These are phyloP conservation scores for Aspergillus chevalieri DNA, from an alignment of 2,329 filamentous ascomycete genomes.

Conservation along the genomic window DNA sequence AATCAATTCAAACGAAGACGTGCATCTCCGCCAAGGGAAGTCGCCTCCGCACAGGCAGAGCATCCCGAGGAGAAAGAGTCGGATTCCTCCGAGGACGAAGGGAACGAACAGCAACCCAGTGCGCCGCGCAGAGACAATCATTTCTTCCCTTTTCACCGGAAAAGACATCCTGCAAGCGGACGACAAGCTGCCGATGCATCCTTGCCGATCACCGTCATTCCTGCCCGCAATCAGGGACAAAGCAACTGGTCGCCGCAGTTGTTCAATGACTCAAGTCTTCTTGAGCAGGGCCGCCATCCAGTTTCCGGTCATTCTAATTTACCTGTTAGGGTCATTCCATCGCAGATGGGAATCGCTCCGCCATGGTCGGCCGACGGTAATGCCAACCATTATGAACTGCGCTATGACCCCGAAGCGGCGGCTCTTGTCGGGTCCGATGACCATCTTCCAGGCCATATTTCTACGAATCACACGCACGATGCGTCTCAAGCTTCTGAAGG, in stretches of 20 bases:
- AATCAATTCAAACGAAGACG: constrained; percentile 56
- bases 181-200: constrained; percentile 32
- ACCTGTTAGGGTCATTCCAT: constrained; percentile 55
- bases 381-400: constrained; percentile 24
- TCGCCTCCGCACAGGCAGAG: constrained; percentile 51
- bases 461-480: background rate
- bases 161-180: constrained; percentile 35
- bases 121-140: constrained; percentile 40
- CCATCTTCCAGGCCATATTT: constrained; percentile 1
- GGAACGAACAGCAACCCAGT: constrained; percentile 40
- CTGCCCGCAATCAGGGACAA: constrained; percentile 50
- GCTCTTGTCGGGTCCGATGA: constrained; percentile 28
- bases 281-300: constrained; percentile 12
- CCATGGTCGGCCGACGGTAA: constrained; percentile 48
- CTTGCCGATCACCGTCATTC: constrained; percentile 56
- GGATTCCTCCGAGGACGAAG: constrained; percentile 22
- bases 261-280: constrained; percentile 18
- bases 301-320: constrained; percentile 13
- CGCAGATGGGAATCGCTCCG: constrained; percentile 46
- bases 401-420: constrained; percentile 35
- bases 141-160: constrained; percentile 44
- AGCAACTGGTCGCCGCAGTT: constrained; percentile 50
- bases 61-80: constrained; percentile 11
- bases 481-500: background rate
- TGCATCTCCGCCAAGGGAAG: constrained; percentile 54